These are phyloP conservation scores for Paramecium sonneborni DNA, from an alignment of 73 alveolate species.

Conservation along the genomic window DNA sequence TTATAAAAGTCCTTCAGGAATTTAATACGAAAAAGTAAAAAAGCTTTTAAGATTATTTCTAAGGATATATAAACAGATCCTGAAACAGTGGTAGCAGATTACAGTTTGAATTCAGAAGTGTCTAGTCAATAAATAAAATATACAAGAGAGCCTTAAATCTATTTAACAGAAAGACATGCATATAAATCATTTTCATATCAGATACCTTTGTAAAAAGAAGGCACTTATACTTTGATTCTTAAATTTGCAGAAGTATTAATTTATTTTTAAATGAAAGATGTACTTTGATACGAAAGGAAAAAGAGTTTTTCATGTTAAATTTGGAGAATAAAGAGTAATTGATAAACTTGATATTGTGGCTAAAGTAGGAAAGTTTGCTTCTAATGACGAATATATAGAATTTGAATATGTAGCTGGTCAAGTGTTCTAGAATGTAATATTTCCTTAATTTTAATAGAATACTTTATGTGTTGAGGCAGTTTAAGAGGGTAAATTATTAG, in stretches of 20 bases:
- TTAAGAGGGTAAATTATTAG: constrained; percentile 64
- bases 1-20: constrained; percentile 42
- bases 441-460: background rate
- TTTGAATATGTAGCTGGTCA: constrained; percentile 70
- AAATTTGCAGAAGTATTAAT: constrained; percentile 75
- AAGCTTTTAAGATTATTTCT: background rate
- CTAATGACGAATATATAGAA: constrained; percentile 81
- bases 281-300: constrained; percentile 72
- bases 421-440: constrained; percentile 68
- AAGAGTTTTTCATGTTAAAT: constrained; percentile 74
- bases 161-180: constrained; percentile 82
- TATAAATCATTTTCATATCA: constrained; percentile 66
- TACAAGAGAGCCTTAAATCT: constrained; percentile 75
- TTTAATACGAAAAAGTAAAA: constrained; percentile 52
- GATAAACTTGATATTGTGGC: constrained; percentile 73
- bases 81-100: constrained; percentile 64
- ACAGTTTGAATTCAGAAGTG: constrained; percentile 49
- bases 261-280: background rate
- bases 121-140: constrained; percentile 65
- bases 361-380: constrained; percentile 76
- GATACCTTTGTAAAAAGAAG: constrained; percentile 72
- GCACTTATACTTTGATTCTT: constrained; percentile 74
- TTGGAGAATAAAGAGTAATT: constrained; percentile 74
- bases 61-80: constrained; percentile 59
- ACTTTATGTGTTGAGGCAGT: constrained; percentile 64